Evolutionary conservation across 1,284 basidiomycete species (phyloP), one percentile per base, ranked within the genome.

Genomic region (Austroboletus rostrupii): DNA sequence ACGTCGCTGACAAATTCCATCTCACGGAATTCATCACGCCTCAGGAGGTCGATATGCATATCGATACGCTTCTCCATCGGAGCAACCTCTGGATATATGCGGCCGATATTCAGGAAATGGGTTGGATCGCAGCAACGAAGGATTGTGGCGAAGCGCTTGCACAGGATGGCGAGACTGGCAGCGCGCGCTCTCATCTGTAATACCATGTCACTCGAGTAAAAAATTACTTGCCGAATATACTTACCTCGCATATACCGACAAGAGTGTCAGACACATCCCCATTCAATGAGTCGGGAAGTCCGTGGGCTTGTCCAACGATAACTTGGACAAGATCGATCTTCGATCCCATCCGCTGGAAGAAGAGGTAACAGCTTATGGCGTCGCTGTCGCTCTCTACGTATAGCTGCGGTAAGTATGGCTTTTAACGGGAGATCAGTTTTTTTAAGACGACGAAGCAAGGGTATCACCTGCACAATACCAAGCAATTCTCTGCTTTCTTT

Each of bases 41-140:
- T 79, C 13, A 97, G 73, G 29, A 88, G 76, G 47, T 90, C 87
- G 52, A 98, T 82, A 67, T 96, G 96, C 69, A 88, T 85, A 62
- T 99, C 94, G 47, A 99, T 80, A 37, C 90, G 81, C 66, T 88
- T 90, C 73, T 99, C 96, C 65, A 97, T 83, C 0, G 87, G 87
- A 0, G 82, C 80, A 35, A 97, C 79, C 55, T 99, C 96, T 9
- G 81, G 79, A 57, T 85, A 92, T 26, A 97, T 78, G 28, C 89
- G 80, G 2, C 94, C 96, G 47, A 90, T 82, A 56, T 80, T 83
- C 48, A 95, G 70, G 79, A 93, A 97, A 3, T 85, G 83, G 45
- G 89, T 85, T 4, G 89, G 82, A 57, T 90, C 83, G 60, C 90
- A 90, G 20, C 83, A 77, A 31, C 82, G 77, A 54, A 97, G 76